Evolutionary conservation across 768 basidiomycete species (phyloP).

Genomic region (Boletus sp.): DNA sequence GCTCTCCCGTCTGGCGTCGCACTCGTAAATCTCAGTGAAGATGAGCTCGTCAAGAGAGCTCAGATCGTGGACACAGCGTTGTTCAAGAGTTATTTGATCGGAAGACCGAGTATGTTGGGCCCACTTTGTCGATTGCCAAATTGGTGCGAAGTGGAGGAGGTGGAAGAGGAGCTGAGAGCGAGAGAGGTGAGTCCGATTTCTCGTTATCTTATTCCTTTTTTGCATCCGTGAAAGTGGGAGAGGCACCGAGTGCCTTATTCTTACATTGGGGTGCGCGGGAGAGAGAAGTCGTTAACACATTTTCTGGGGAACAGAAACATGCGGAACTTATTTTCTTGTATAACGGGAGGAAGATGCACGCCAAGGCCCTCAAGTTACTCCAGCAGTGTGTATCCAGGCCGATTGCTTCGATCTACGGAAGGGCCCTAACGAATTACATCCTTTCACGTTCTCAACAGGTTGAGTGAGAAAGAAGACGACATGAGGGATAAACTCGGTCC

Average conservation of each 20-base stretch:
- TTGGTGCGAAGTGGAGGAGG: constrained; percentile 96
- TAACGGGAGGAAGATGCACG: constrained; percentile 94
- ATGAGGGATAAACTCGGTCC: constrained; percentile 76
- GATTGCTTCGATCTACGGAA: background rate
- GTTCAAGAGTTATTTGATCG: constrained; percentile 88
- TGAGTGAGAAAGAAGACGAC: constrained; percentile 77
- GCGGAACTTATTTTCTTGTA: constrained; percentile 89
- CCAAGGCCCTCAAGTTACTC: constrained; percentile 80
- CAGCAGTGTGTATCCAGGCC: constrained; percentile 57
- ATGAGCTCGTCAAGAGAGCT: constrained; percentile 83
- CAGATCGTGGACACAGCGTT: constrained; percentile 95
- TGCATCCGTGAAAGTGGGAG: background rate
- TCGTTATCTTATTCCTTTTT: background rate
- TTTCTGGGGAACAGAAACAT: constrained; percentile 62
- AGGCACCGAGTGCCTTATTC: background rate
- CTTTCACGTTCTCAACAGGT: constrained; percentile 40
- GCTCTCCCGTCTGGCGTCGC: constrained; percentile 69
- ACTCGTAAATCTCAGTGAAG: constrained; percentile 68
- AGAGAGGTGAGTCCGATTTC: constrained; percentile 56
- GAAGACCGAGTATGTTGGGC: constrained; percentile 77
- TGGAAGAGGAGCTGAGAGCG: constrained; percentile 80
- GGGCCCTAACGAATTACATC: background rate
- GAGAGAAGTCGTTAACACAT: background rate
- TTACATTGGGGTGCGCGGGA: background rate
- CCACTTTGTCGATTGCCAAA: constrained; percentile 88